phyloP scores from a whole-genome alignment of 2,329 filamentous ascomycete species.

The Aspergillus uvarum region DNA sequence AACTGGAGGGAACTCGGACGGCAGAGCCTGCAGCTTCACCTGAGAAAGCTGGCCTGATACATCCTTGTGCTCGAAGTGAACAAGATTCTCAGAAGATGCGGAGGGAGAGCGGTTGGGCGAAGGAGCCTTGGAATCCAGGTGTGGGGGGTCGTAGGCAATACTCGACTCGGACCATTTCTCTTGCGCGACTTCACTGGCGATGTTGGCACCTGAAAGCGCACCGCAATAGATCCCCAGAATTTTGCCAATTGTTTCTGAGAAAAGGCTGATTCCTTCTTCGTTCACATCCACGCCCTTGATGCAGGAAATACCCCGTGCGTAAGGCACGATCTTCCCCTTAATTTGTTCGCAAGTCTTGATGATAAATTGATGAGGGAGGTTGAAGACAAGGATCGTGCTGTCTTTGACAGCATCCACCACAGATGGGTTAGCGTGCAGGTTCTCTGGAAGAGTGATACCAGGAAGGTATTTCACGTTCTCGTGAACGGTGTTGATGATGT shows the following conservation, averaged over 20 bases:
- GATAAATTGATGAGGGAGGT: constrained; percentile 91
- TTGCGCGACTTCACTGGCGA: constrained; percentile 87
- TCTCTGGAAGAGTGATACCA: constrained; percentile 76
- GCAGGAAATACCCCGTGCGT: constrained; percentile 89
- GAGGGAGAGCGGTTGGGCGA: constrained; percentile 58
- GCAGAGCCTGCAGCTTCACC: constrained; percentile 71
- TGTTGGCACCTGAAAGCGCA: constrained; percentile 92
- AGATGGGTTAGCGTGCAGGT: constrained; percentile 52
- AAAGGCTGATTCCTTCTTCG: constrained; percentile 79
- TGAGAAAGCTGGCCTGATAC: constrained; percentile 66
- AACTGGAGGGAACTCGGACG: constrained; percentile 78
- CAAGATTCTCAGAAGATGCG: constrained; percentile 51
- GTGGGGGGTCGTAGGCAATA: constrained; percentile 90
- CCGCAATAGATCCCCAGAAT: constrained; percentile 94
- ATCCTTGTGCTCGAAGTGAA: constrained; percentile 64
- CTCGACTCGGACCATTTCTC: constrained; percentile 98
- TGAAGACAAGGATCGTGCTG: constrained; percentile 90
- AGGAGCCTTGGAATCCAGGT: constrained; percentile 77
- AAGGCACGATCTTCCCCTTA: constrained; percentile 85
- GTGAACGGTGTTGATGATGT: constrained; percentile 85
- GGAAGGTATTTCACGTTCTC: constrained; percentile 99
- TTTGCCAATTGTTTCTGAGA: constrained; percentile 92
- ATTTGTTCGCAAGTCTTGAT: constrained; percentile 79
- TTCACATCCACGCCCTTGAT: constrained; percentile 97
- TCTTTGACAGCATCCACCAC: constrained; percentile 71